Base-by-base conservation (phyloP, 371 early-diverging fungal genomes). In the Amoeboradix gromovi region DNA sequence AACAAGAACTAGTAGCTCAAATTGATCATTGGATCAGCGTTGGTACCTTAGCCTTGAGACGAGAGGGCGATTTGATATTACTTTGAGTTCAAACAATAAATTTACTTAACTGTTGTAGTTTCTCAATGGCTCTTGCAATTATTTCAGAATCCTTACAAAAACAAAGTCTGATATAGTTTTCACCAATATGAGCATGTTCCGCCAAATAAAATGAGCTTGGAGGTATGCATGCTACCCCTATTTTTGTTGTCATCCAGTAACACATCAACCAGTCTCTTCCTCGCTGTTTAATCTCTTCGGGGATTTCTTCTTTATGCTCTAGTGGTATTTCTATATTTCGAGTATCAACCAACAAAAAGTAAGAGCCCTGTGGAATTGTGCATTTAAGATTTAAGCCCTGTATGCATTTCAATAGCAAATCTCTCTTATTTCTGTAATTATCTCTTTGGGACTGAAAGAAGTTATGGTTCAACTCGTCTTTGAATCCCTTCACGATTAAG, bases 101-200 rank as follows among this genome's bases (percentile, higher is more conserved):
- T n/a, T n/a, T n/a, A n/a, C n/a, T 84, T 66, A 90, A 72, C 70
- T 78, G 78, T 70, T 80, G 74, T 67, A 94, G 77, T 48, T 86
- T 77, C 70, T 81, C 82, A 0, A 78, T 84, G 31, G 91, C 92
- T 29, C 82, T 82, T 1, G 87, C 82, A 29, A 94, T 74, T 12
- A 85, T 85, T 67, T 90, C 88, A 68, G 86, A 85, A 0, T 87
- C 87, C 77, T 94, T 94, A 79, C 94, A 92, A 75, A 91, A 94
- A 31, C 91, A 90, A 74, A 94, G 91, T 32, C 95, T 81, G 22
- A 87, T 86, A 73, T 83, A 86, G 71, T 88, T 74, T 31, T 83
- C 82, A 1, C 89, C 90, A 66, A 89, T 72, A 5, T 75, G 73
- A 73, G 81, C 82, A 72, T 89, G 84, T 2, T 81, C 83, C 68